phyloP scores from a whole-genome alignment of 441 rosid species.

The Mallotus repandus region DNA sequence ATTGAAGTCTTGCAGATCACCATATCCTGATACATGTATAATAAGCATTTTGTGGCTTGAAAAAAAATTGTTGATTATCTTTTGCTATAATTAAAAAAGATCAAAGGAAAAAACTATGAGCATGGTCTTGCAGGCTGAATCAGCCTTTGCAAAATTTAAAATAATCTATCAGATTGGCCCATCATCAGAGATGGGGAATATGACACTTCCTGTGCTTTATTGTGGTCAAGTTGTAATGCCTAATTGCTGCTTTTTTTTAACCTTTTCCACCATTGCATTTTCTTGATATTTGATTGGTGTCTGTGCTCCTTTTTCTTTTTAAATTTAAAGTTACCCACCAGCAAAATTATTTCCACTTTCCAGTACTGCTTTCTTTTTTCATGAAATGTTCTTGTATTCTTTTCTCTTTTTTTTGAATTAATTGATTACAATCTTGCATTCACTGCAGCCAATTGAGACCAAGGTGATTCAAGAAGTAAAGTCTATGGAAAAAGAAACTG shows the following conservation, averaged over 20 bases:
- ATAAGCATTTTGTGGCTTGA: background rate
- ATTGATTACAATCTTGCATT: background rate
- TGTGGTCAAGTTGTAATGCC: background rate
- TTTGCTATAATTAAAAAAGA: background rate
- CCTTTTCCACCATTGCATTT: background rate
- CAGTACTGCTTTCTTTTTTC: too few species aligned
- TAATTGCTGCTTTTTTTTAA: background rate
- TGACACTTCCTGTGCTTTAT: background rate
- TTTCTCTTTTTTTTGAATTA: background rate
- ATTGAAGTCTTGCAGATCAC: background rate
- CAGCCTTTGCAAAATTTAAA: background rate
- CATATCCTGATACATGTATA: background rate
- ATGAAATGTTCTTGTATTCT: background rate
- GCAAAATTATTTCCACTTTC: background rate
- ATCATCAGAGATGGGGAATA: background rate
- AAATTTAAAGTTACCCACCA: background rate
- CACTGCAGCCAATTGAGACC: constrained; percentile 21
- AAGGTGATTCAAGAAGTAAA: constrained; percentile 18
- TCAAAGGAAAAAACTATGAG: background rate
- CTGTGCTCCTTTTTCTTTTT: background rate
- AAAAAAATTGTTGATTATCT: too few species aligned
- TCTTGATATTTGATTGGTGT: background rate
- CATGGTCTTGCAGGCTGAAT: background rate
- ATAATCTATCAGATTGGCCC: too few species aligned
- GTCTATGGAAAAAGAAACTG: background rate